Evolutionary conservation across 495 filamentous ascomycete genomes (phyloP), one percentile per base, ranked within the genome.

Genomic region (Penicillium canescens): DNA sequence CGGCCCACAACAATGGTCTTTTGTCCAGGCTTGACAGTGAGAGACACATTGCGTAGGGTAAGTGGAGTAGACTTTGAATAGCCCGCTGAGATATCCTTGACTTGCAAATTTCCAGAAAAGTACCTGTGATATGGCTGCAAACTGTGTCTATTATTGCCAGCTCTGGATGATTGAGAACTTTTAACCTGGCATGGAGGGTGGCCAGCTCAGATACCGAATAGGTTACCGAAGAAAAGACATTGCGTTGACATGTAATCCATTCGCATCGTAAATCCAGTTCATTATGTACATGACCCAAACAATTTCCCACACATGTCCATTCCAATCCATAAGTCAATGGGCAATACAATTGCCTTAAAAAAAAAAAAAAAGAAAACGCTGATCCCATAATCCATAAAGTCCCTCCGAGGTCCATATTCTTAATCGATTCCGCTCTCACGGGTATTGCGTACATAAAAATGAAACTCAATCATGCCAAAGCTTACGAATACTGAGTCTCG

Each of bases 401-500:
- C n/a, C 35, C 20, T 40, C 28, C 28, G 13, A 43, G 38, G 38
- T 40, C n/a, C 20, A 37, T 20, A 46, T 46, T 44, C 50, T 45
- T 38, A 53, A n/a, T n/a, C 13, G 10, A 42, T 6, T 33, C 45
- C 45, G 37, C 11, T 9, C 11, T 16, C 6, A 37, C 16, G 20
- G 43, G 10, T 14, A 20, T 33, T 11, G 31, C 8, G 3, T 37
- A 46, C 33, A 36, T 24, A 31, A 47, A 38, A 4, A 0, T n/a
- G 26, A 26, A 0, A 12, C n/a, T 33, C 9, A 47, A 23, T 38
- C 39, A 7, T 8, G 28, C 28, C 4, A 10, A 70, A 47, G 24
- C 33, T 63, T 31, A 70, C 11, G 66, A 67, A 21, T 65, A 68
- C 4, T 61, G 51, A 34, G 62, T 70, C 39, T 67, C 63, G 11